Base-by-base conservation (phyloP, 768 basidiomycete species). In the Royoungia palumana region DNA sequence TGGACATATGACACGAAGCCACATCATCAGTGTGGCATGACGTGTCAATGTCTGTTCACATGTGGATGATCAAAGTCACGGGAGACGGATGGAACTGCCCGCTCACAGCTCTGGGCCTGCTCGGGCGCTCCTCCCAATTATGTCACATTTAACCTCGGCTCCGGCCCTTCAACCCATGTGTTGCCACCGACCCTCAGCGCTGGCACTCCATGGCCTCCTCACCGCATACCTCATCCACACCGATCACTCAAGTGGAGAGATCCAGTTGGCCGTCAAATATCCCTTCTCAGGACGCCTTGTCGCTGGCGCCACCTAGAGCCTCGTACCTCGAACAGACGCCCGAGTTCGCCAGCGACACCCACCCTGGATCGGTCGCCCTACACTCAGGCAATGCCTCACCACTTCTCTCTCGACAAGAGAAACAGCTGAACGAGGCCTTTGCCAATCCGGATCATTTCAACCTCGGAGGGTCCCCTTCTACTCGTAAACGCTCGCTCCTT, bases 241-340 rank as follows among this genome's bases (percentile, higher is more conserved):
- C 59, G 7, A 53, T 44, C n/a, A 64, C 57, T 8, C 50, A 55
- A 40, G 50, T 47, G n/a, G 61, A 55, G 20, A 45, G 51, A 4
- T 50, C 40, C 28, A 27, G 13, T 19, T 56, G 46, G 11, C 49
- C 35, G 10, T 43, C 50, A 6, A 55, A 47, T 43, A 55, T 48
- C 25, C 54, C 59, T 35, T 22, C 45, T 1, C 45, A 48, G 22
- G 51, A 51, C 3, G 5, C 30, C 37, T 38, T 13, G 41, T 6
- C 41, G 3, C 21, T 60, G 2, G 47, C 28, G 30, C 65, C 53
- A 13, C 66, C 62, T 4, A 59, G 64, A 41, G 60, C 54, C 21
- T 66, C 60, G 6, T 68, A 60, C 22, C 43, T 66, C n/a, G 62
- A 53, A 6, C 53, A 62, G 28, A 54, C 48, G 19, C 50, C 49